A percentile compares a stretch with the other conserved stretches of the same genome.
phyloP scores from a whole-genome alignment of 1,284 basidiomycete species.

The Cryptococcus maquisensis region DNA sequence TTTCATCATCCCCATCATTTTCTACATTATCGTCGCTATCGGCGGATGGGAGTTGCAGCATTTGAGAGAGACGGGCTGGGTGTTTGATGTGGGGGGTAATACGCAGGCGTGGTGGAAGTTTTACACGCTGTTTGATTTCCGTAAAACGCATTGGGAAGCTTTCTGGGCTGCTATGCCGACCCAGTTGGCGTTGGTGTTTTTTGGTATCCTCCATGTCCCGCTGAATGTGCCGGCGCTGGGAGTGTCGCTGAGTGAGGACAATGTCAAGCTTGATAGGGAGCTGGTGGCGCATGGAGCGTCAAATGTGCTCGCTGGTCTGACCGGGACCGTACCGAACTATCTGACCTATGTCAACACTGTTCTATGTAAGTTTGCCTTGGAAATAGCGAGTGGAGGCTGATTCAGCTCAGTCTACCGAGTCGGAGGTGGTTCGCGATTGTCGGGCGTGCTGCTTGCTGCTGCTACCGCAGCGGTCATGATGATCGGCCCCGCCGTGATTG shows the following conservation, averaged over 20 bases:
- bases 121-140: slow-evolving; percentile 69
- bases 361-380: slow-evolving; percentile 54
- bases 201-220: slow-evolving; percentile 82
- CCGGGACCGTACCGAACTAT: slow-evolving; percentile 64
- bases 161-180: slow-evolving; percentile 70
- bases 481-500: slow-evolving; percentile 67
- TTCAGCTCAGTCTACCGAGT: slow-evolving; percentile 72
- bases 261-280: slow-evolving; percentile 90
- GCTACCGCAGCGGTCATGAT: slow-evolving; percentile 71
- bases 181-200: slow-evolving; percentile 44
- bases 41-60: slow-evolving; percentile 60
- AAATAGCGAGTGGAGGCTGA: neutral
- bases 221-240: slow-evolving; percentile 85
- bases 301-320: slow-evolving; percentile 73
- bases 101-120: slow-evolving; percentile 75
- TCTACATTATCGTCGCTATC: slow-evolving; percentile 72
- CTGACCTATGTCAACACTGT: slow-evolving; percentile 76
- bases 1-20: slow-evolving; percentile 72
- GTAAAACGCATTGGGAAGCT: slow-evolving; percentile 58
- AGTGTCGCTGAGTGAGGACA: slow-evolving; percentile 83
- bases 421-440: slow-evolving; percentile 77
- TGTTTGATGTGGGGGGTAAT: slow-evolving; percentile 73
- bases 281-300: slow-evolving; percentile 90
- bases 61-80: slow-evolving; percentile 70
- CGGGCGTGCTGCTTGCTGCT: slow-evolving; percentile 78